Conservation (phyloP, 805 yeast genomes). For the Candida montana region DNA sequence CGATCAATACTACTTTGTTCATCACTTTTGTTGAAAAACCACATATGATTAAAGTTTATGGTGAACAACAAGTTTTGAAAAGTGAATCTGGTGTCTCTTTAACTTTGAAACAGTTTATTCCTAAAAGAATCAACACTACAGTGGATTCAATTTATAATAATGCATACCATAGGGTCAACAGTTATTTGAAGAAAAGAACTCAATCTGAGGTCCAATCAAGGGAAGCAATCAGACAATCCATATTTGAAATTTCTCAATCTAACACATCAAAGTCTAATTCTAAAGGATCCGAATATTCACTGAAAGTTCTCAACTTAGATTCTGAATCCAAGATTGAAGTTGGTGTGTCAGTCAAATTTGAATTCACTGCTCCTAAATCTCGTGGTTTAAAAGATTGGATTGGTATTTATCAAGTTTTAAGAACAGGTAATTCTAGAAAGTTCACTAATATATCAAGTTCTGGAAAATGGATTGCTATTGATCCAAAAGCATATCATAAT, state of each 20-base stretch:
- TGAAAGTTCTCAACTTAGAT: conserved; percentile 20
- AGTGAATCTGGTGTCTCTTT: conserved; percentile 42
- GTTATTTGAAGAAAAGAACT: conserved; percentile 21
- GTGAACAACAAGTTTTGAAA: conserved; percentile 52
- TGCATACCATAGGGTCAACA: conserved; percentile 33
- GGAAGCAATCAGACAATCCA: conserved; percentile 5
- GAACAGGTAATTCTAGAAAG: conserved; percentile 49
- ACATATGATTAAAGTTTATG: conserved; percentile 73
- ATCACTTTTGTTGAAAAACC: conserved; percentile 71
- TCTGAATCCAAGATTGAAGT: conserved; percentile 25
- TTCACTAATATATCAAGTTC: conserved; percentile 56
- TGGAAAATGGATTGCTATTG: conserved; percentile 59
- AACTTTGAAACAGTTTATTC: conserved; percentile 31
- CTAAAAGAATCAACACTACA: conserved; percentile 34
- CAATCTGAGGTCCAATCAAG: conserved; percentile 18
- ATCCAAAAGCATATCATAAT: conserved; percentile 30
- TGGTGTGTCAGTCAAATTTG: conserved; percentile 50
- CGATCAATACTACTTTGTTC: conserved; percentile 57
- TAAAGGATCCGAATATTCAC: conserved; percentile 29
- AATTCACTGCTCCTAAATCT: conserved; percentile 48
- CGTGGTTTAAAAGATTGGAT: conserved; percentile 64
- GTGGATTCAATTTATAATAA: conserved; percentile 39
- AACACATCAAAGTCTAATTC: neutral
- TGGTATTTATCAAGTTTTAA: conserved; percentile 63
- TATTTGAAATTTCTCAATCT: conserved; percentile 1